Base-by-base conservation (phyloP, 148 eudicot species). In the Agrostemma githago region DNA sequence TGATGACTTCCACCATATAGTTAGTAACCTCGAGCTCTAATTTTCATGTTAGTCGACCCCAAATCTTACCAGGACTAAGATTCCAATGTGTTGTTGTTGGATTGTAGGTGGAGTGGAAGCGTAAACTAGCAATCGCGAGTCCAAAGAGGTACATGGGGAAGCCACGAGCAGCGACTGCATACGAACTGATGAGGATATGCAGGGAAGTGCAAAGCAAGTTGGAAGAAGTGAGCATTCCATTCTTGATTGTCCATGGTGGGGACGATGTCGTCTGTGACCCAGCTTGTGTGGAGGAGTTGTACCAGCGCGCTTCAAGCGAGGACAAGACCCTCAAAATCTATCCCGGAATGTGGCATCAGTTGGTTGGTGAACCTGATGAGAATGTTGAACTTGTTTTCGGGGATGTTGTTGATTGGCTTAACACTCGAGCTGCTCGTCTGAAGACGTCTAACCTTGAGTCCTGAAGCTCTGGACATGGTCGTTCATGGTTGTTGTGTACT, bases 341-440 rank as follows among this genome's bases (percentile, higher is more conserved):
- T 42, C 97, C 97, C 0, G 99, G 91, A 3, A 84, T 95, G 97
- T 92, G 93, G 93, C 99, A 95, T 79, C 99, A 95, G 85, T 63
- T 95, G 48, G 81, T 88, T 16, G 99, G 99, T 2, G 99, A 95
- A 81, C 81, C 85, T 0, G 88, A 90, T 0, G 91, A 95, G 78
- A 70, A 83, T 65, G 97, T 95, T 40, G 97, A 90, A 56, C 68
- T 70, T 62, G 97, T 95, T 63, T 95, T 92, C 74, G 94, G 97
- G 21, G 97, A 92, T 38, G 77, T 89, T 40, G 83, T 90, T 17
- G 94, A 87, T 3, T 95, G 99, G 99, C 82, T 95, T 16, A 83
- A 71, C 77, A 56, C 84, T n/a, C 79, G 94, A 40, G 96, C 96
- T 59, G 34, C 34, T 26, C 34, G 34, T 26, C 34, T 26, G 34